Conservation (phyloP, 352 stramenopile genomes). For the Aphanomyces stellatus region DNA sequence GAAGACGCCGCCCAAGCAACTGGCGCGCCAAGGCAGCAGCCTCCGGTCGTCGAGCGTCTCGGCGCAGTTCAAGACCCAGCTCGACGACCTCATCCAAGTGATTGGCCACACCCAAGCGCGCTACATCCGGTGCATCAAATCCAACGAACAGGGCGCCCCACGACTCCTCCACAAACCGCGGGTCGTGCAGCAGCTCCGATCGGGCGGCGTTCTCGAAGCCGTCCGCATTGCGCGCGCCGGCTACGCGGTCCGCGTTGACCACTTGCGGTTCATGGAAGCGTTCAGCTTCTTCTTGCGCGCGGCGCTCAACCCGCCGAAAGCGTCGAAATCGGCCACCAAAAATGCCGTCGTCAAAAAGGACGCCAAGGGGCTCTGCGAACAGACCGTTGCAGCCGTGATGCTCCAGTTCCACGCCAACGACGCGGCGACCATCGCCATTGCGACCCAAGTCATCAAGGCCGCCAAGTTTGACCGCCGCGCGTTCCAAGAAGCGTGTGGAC, state of each 20-base stretch:
- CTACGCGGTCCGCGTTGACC: slow-evolving; percentile 91
- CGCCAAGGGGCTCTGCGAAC: background rate
- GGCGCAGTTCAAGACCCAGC: slow-evolving; percentile 89
- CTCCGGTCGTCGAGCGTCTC: slow-evolving; percentile 70
- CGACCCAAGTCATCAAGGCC: background rate
- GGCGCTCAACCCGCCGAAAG: no score
- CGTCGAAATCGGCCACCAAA: no score
- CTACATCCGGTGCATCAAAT: slow-evolving; percentile 98
- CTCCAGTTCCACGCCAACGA: slow-evolving; percentile 3
- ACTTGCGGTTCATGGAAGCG: slow-evolving; percentile 85
- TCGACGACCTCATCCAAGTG: slow-evolving; percentile 89
- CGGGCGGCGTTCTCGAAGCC: slow-evolving; percentile 94
- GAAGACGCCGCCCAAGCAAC: background rate
- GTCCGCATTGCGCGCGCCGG: slow-evolving; percentile 92
- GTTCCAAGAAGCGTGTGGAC: background rate
- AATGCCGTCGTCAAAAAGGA: slow-evolving; percentile 15
- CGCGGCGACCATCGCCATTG: background rate
- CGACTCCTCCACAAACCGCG: slow-evolving; percentile 66
- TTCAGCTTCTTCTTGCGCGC: slow-evolving; percentile 45
- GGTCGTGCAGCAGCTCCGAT: slow-evolving; percentile 96
- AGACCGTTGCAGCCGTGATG: background rate
- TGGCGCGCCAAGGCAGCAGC: slow-evolving; percentile 28
- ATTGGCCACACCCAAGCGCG: slow-evolving; percentile 94
- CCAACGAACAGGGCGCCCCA: slow-evolving; percentile 89
- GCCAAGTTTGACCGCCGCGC: background rate